Conservation (phyloP, 345 rosid genomes). For the Tarenaya hassleriana region DNA sequence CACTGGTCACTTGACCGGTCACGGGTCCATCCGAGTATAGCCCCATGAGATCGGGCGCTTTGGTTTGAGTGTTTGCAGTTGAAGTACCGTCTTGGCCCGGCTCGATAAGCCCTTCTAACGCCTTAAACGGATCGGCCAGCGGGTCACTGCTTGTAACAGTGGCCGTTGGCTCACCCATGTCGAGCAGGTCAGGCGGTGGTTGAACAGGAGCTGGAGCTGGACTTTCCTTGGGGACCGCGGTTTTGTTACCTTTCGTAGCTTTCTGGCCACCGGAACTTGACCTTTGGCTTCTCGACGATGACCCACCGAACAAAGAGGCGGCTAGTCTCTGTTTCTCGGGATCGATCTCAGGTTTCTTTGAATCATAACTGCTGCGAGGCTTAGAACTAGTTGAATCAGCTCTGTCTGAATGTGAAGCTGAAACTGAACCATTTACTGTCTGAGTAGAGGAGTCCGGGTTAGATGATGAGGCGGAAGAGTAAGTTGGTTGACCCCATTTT, state of each 20-base stretch:
- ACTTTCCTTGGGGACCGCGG: conserved; percentile 35
- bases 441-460: conserved; percentile 38
- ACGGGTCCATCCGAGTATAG: conserved; percentile 40
- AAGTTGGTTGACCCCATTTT: conserved; percentile 85
- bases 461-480: conserved; percentile 47
- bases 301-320: conserved; percentile 86
- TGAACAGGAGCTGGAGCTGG: conserved; percentile 36
- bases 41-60: conserved; percentile 36
- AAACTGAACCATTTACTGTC: conserved; percentile 54
- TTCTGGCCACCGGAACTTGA: conserved; percentile 47
- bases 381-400: conserved; percentile 34
- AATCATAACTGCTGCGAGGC: too few species aligned
- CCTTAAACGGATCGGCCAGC: conserved; percentile 67
- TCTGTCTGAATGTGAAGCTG: conserved; percentile 33
- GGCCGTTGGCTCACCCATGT: conserved; percentile 58
- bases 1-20: conserved; percentile 21
- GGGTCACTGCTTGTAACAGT: conserved; percentile 28
- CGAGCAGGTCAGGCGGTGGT: conserved; percentile 87
- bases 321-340: conserved; percentile 97
- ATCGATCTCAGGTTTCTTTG: conserved; percentile 62
- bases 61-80: too few species aligned
- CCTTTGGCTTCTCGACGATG: conserved; percentile 53
- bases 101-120: conserved; percentile 82
- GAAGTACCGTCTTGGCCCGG: too few species aligned
- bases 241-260: conserved; percentile 41